A percentile compares a stretch with the other conserved stretches of the same genome.
phyloP scores from a whole-genome alignment of 352 stramenopile genomes.

The Pythium brachiatum region DNA sequence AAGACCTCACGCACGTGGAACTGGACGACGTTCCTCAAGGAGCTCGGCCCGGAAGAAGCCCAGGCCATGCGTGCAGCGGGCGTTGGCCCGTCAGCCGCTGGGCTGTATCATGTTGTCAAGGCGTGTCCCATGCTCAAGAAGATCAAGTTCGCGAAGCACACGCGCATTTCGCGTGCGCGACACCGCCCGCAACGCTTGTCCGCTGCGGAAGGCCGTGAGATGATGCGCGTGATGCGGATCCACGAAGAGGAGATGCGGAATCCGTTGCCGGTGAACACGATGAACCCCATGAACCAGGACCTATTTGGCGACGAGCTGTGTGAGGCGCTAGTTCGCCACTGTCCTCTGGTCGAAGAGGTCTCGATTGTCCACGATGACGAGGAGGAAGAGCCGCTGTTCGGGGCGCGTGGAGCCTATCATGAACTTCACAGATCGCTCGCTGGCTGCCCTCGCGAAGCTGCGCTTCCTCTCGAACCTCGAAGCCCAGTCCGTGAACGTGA shows the following conservation, averaged over 20 bases:
- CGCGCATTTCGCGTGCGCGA: background rate
- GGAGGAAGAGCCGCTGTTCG: background rate
- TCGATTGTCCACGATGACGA: slow-evolving; percentile 2
- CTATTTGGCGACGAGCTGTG: slow-evolving; percentile 13
- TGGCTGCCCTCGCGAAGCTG: slow-evolving; percentile 11
- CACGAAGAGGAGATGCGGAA: slow-evolving; percentile 7
- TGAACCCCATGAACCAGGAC: slow-evolving; percentile 13
- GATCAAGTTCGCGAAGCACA: slow-evolving; percentile 3
- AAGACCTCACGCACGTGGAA: slow-evolving; percentile 12
- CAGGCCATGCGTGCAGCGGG: background rate
- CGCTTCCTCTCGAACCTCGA: background rate
- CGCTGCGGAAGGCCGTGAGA: background rate
- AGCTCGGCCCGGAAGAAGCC: background rate
- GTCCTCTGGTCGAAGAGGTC: slow-evolving; percentile 10
- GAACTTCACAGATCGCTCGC: slow-evolving; percentile 15
- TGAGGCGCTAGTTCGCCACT: slow-evolving; percentile 4
- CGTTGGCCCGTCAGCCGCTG: background rate
- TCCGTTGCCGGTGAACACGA: background rate
- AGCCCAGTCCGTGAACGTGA: slow-evolving; percentile 18
- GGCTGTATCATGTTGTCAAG: background rate
- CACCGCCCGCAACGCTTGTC: background rate
- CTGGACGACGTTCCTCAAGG: slow-evolving; percentile 2
- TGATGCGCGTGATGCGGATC: background rate
- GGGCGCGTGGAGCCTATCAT: background rate
- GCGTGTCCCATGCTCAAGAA: slow-evolving; percentile 14